Evolutionary conservation across 1,139 yeast species (phyloP).

Genomic region (Diutina sp.): DNA sequence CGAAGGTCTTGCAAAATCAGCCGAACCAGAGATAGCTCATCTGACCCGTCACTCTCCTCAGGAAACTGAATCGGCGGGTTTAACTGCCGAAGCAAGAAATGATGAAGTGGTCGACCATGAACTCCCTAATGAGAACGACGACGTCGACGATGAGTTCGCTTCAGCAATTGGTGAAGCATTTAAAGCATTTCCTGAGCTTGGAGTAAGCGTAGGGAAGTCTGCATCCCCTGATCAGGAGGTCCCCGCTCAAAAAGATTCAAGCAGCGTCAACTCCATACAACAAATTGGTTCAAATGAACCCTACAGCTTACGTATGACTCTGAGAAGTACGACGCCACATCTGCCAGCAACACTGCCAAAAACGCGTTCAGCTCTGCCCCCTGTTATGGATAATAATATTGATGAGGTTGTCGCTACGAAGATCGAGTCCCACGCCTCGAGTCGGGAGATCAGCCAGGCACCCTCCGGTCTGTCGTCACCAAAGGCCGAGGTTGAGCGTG

Average conservation of each 20-base stretch:
- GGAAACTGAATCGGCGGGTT: not conserved
- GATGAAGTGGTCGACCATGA: not conserved
- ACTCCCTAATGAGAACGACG: slow-evolving; percentile 4
- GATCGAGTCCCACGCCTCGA: not conserved
- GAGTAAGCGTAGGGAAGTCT: not conserved
- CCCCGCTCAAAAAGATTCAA: not conserved
- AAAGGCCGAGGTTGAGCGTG: not conserved
- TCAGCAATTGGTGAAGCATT: slow-evolving; percentile 25
- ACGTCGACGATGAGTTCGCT: slow-evolving; percentile 13
- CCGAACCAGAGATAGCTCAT: not conserved
- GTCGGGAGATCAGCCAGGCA: not conserved
- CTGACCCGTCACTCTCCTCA: not conserved
- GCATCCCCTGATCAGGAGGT: not conserved
- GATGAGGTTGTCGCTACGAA: too few species aligned
- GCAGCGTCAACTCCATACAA: not conserved
- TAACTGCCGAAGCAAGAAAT: not conserved
- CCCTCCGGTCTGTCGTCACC: not conserved
- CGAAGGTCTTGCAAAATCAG: not conserved
- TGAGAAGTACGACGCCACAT: not conserved
- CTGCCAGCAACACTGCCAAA: not conserved
- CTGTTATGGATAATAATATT: not conserved
- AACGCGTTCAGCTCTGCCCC: not conserved
- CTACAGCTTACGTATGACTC: not conserved
- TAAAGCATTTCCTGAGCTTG: not conserved
- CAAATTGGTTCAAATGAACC: not conserved